Evolutionary conservation across 352 stramenopile genomes (phyloP).

Genomic region (Phytophthora colocasiae): DNA sequence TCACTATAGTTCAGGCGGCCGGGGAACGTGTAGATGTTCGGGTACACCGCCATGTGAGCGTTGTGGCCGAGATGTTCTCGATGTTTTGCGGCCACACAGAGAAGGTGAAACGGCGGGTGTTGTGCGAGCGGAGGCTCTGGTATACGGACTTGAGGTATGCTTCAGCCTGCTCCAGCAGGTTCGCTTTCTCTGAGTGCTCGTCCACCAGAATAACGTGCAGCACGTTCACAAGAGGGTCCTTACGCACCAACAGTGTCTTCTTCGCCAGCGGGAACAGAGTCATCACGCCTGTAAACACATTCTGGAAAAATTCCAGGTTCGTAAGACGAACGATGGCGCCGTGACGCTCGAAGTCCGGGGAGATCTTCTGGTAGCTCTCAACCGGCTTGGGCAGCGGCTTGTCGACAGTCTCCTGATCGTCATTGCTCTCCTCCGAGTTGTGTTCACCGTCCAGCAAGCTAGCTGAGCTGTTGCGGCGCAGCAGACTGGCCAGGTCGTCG

Average conservation of each 20-base stretch:
- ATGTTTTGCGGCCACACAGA: constrained; percentile 69
- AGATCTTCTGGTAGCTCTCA: constrained; percentile 80
- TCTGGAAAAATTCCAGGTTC: constrained; percentile 82
- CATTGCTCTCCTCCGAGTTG: constrained; percentile 44
- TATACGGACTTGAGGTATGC: constrained; percentile 71
- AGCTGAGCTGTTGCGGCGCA: constrained; percentile 77
- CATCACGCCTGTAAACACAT: constrained; percentile 69
- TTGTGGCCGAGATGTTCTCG: constrained; percentile 40
- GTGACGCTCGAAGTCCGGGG: constrained; percentile 70
- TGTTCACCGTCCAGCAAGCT: too few relatives aligned
- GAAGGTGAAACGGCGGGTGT: constrained; percentile 60
- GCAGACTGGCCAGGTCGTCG: constrained; percentile 77
- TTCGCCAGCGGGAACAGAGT: constrained; percentile 74
- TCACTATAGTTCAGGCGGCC: constrained; percentile 93
- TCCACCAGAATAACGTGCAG: constrained; percentile 84
- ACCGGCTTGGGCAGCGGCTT: constrained; percentile 38
- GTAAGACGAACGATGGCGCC: constrained; percentile 90
- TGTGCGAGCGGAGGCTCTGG: constrained; percentile 66
- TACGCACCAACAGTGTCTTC: constrained; percentile 71
- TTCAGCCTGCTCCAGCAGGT: constrained; percentile 66
- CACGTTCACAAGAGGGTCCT: constrained; percentile 82
- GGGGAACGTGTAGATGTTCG: constrained; percentile 80
- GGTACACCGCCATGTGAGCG: constrained; percentile 80
- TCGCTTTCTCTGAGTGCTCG: constrained; percentile 62
- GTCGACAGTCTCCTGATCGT: constrained; percentile 40